Evolutionary conservation across 225 moss, liverwort and hornwort species (phyloP).

Genomic region (Straminergon stramineum): DNA sequence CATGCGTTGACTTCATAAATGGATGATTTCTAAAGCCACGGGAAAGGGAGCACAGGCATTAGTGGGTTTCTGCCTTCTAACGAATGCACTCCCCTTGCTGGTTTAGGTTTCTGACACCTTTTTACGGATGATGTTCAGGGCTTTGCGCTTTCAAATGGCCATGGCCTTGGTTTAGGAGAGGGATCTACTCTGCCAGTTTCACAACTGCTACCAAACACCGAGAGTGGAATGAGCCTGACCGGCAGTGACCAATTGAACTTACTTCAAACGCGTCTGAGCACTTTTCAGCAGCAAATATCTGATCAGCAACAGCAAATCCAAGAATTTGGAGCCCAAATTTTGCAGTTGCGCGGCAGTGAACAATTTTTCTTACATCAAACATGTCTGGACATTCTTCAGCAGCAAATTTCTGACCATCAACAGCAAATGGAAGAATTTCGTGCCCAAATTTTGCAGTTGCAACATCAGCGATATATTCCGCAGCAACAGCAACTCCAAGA

Average conservation of each 20-base stretch:
- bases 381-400: not conserved
- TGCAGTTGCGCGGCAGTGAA: not conserved
- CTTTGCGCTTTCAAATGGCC: not conserved
- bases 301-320: not conserved
- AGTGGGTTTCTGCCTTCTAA: not conserved
- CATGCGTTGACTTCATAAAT: not conserved
- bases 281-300: not conserved
- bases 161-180: not conserved
- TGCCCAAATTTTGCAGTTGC: too few relatives aligned
- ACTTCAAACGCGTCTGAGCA: not conserved
- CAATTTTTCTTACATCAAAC: not conserved
- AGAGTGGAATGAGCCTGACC: not conserved
- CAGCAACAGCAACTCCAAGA: not conserved
- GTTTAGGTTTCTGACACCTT: not conserved
- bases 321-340: too few relatives aligned
- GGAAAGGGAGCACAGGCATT: not conserved
- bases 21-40: not conserved
- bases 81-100: not conserved
- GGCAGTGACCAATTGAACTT: not conserved
- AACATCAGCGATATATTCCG: too few relatives aligned
- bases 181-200: not conserved
- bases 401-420: not conserved
- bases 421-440: not conserved
- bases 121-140: not conserved
- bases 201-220: not conserved